Percentiles rank a stretch among this genome's conserved stretches.
phyloP scores from a whole-genome alignment of 371 early-diverging fungal genomes.

The Mortierella sp. region DNA sequence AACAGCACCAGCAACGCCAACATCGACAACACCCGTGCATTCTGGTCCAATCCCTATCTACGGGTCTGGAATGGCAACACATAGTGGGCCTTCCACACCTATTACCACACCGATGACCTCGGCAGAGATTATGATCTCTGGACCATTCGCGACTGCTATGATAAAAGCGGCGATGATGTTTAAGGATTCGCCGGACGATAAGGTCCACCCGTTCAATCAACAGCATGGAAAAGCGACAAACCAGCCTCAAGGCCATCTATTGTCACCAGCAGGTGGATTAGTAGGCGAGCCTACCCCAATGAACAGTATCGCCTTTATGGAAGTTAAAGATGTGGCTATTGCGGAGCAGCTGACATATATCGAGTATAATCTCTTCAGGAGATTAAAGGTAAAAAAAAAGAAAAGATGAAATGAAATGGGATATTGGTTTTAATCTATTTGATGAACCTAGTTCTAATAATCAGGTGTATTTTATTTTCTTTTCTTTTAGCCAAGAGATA shows the following conservation, averaged over 20 bases:
- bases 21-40: neutral
- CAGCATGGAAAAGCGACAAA: neutral
- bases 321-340: constrained; percentile 62
- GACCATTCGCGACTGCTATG: constrained; percentile 1
- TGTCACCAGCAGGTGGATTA: neutral
- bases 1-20: neutral
- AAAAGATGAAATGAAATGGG: neutral
- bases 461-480: neutral
- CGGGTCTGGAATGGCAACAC: no score
- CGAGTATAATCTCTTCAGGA: constrained; percentile 67
- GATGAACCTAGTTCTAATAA: no score
- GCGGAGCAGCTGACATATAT: constrained; percentile 78
- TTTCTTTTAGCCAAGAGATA: constrained; percentile 63
- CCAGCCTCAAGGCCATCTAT: neutral
- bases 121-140: constrained; percentile 3
- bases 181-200: constrained; percentile 32
- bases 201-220: constrained; percentile 26
- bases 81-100: neutral
- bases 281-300: neutral
- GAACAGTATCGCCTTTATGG: constrained; percentile 27
- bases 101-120: neutral
- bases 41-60: neutral
- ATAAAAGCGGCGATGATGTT: constrained; percentile 12
- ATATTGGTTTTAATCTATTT: neutral
- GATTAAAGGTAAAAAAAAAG: constrained; percentile 59